Conservation (phyloP, 495 filamentous ascomycete species). For the Bathelium albidoporum region DNA sequence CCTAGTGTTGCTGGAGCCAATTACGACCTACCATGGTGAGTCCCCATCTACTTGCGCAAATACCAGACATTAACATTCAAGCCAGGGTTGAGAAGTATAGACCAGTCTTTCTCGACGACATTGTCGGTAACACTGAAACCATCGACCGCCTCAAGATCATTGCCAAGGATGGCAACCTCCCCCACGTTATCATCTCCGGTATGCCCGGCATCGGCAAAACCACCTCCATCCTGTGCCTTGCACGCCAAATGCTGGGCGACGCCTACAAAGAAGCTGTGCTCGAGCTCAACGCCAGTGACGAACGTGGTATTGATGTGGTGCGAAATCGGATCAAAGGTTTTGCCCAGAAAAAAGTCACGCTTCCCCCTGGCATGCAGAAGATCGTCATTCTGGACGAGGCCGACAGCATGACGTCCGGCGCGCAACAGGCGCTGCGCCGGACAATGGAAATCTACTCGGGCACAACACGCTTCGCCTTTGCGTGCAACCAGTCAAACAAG, state of each 20-base stretch:
- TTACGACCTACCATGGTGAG: conserved; percentile 89
- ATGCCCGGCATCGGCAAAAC: conserved; percentile 99
- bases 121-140: conserved; percentile 95
- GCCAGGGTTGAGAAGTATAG: conserved; percentile 97
- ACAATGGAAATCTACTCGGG: conserved; percentile 99
- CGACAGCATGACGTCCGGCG: conserved; percentile 90
- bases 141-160: conserved; percentile 98
- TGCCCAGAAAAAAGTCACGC: conserved; percentile 97
- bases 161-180: conserved; percentile 98
- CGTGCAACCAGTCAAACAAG: conserved; percentile 97
- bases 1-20: conserved; percentile 46
- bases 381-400: conserved; percentile 96
- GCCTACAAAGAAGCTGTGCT: conserved; percentile 96
- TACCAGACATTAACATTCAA: conserved; percentile 11
- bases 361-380: conserved; percentile 86
- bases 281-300: conserved; percentile 92
- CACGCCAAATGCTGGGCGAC: conserved; percentile 82
- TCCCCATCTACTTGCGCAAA: conserved; percentile 5
- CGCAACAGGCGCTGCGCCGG: conserved; percentile 86
- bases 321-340: conserved; percentile 98
- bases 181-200: conserved; percentile 96
- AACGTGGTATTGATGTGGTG: conserved; percentile 97
- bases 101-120: conserved; percentile 85
- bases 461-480: conserved; percentile 95
- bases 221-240: conserved; percentile 87